These are phyloP conservation scores for Acrocalymma vagum DNA, from an alignment of 2,329 filamentous ascomycete genomes.

Conservation along the genomic window DNA sequence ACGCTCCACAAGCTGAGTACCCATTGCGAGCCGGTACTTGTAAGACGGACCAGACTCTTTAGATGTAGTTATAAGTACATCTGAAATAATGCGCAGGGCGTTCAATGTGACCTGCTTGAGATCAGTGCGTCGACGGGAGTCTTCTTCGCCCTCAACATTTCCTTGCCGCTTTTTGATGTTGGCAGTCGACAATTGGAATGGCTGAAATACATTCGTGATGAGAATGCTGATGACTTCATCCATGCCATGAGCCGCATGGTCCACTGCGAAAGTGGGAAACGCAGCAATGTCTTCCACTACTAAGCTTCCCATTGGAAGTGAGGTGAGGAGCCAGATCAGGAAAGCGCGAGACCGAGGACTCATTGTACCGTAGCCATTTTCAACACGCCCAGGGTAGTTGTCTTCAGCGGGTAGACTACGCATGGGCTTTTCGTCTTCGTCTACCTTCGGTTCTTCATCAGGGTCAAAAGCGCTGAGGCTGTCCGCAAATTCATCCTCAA, in stretches of 20 bases:
- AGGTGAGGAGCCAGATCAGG: constrained; percentile 82
- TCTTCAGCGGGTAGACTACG: constrained; percentile 35
- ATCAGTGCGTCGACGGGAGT: constrained; percentile 26
- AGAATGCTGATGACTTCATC: constrained; percentile 93
- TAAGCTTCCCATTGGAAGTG: constrained; percentile 78
- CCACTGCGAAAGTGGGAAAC: constrained; percentile 87
- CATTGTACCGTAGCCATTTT: constrained; percentile 39
- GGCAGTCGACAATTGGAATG: constrained; percentile 76
- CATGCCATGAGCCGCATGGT: constrained; percentile 82
- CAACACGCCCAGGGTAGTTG: constrained; percentile 35
- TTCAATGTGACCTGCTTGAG: constrained; percentile 45
- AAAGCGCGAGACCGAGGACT: constrained; percentile 62
- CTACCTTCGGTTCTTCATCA: constrained; percentile 83
- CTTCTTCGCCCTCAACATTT: constrained; percentile 28
- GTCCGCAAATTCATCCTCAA: constrained; percentile 85
- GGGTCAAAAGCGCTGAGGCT: constrained; percentile 80
- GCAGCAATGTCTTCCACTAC: constrained; percentile 86
- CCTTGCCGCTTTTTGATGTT: constrained; percentile 62
- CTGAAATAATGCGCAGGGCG: constrained; percentile 80
- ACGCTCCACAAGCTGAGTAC: constrained; percentile 72
- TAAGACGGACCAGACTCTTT: constrained; percentile 58
- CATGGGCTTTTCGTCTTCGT: constrained; percentile 53
- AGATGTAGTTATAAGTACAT: constrained; percentile 74
- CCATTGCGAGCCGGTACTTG: constrained; percentile 85
- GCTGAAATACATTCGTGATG: constrained; percentile 80